phyloP scores from a whole-genome alignment of 1,284 basidiomycete genomes.

The Rhodotorula sp. region DNA sequence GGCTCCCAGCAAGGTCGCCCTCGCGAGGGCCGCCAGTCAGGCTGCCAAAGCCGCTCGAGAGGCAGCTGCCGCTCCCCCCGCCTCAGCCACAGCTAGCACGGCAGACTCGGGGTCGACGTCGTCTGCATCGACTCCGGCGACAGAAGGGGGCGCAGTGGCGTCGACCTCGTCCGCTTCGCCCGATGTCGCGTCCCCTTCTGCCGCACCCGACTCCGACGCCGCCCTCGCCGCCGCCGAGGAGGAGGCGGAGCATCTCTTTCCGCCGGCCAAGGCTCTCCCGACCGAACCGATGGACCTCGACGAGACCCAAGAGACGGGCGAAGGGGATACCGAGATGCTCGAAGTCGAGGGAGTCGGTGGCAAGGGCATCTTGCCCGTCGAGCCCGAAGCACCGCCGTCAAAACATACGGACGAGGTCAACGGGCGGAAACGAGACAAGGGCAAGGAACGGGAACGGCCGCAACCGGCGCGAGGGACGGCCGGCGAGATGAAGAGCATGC shows the following conservation, averaged over 20 bases:
- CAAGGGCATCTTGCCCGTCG: background rate
- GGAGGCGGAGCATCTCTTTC: slow-evolving; percentile 6
- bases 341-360: slow-evolving; percentile 3
- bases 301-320: slow-evolving; percentile 26
- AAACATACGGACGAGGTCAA: background rate
- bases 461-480: slow-evolving; percentile 8
- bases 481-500: slow-evolving; percentile 23
- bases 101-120: background rate
- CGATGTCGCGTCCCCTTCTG: background rate
- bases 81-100: background rate
- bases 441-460: slow-evolving; percentile 14
- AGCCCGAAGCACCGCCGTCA: background rate
- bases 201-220: background rate
- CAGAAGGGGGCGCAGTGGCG: too few species aligned
- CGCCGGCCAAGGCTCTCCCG: slow-evolving; percentile 31
- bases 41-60: background rate
- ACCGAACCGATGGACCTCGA: slow-evolving; percentile 41
- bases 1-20: background rate
- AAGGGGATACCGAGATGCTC: slow-evolving; percentile 30
- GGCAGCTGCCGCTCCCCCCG: background rate
- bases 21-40: background rate
- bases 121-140: too few species aligned
- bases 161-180: background rate
- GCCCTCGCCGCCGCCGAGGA: background rate
- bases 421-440: slow-evolving; percentile 18